These are phyloP conservation scores for Kwoniella sp. DNA, from an alignment of 768 basidiomycete genomes.

Conservation along the genomic window DNA sequence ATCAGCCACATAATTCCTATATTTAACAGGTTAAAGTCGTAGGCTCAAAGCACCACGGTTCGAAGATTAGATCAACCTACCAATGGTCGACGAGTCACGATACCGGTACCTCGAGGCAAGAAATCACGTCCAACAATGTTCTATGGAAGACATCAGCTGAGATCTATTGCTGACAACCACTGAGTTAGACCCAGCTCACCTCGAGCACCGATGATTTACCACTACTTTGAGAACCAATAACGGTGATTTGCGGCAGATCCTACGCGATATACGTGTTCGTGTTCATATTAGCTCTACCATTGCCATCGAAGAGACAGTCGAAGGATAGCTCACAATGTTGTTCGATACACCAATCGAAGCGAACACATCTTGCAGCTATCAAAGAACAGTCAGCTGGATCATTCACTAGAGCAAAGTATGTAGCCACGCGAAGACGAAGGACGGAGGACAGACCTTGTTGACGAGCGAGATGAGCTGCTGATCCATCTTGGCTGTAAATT, in stretches of 20 bases:
- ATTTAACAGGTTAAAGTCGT: no score
- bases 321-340: conserved; percentile 47
- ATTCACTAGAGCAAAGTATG: conserved; percentile 1
- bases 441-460: conserved; percentile 53
- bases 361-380: conserved; percentile 56
- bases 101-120: conserved; percentile 96
- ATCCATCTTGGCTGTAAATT: conserved; percentile 46
- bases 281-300: background rate
- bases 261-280: conserved; percentile 17
- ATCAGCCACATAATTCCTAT: no score
- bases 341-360: conserved; percentile 55
- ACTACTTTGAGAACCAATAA: conserved; percentile 58
- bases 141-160: conserved; percentile 57
- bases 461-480: conserved; percentile 57
- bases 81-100: conserved; percentile 94
- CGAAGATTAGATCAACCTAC: conserved; percentile 63
- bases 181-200: conserved; percentile 40
- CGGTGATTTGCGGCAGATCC: conserved; percentile 59
- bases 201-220: conserved; percentile 59
- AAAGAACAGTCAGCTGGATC: conserved; percentile 8
- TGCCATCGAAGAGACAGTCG: background rate
- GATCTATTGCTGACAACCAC: background rate
- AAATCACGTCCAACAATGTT: conserved; percentile 99
- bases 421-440: background rate
- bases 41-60: no score